Conservation (phyloP, 2,329 filamentous ascomycete genomes). For the Fusarium solani-melongenae region DNA sequence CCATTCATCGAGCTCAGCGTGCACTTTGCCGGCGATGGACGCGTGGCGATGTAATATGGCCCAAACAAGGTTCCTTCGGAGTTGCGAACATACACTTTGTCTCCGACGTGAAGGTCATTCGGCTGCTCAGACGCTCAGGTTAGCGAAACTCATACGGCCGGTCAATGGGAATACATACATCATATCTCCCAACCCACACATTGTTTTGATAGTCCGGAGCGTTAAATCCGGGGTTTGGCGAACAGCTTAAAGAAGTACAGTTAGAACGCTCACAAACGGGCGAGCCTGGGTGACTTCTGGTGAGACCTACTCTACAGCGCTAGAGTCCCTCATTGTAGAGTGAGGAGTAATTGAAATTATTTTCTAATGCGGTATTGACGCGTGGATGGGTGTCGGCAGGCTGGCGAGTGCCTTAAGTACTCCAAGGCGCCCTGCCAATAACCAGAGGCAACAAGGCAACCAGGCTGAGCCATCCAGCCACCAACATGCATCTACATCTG, state of each 20-base stretch:
- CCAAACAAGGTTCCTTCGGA: not conserved
- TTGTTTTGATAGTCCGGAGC: no score
- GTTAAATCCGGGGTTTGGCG: not conserved
- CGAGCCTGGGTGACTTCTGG: not conserved
- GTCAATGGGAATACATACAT: not conserved
- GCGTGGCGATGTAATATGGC: not conserved
- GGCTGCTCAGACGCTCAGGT: not conserved
- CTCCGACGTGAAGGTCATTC: not conserved
- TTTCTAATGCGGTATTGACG: not conserved
- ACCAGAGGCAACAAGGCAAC: not conserved
- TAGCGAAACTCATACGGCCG: not conserved
- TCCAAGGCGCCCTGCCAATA: not conserved
- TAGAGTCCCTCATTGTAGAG: not conserved
- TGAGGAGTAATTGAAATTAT: not conserved
- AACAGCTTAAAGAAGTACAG: not conserved
- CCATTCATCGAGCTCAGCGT: not conserved
- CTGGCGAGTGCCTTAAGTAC: not conserved
- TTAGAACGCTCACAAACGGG: not conserved
- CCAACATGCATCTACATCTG: not conserved
- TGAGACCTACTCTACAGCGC: not conserved
- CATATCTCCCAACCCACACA: not conserved
- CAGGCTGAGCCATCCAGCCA: not conserved
- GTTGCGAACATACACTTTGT: not conserved
- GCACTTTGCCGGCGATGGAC: not conserved
- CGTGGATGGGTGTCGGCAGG: not conserved